Percentiles rank a stretch among this genome's conserved stretches.
Evolutionary conservation across 768 basidiomycete genomes (phyloP).

Genomic region (Podaxis mareebaensis): DNA sequence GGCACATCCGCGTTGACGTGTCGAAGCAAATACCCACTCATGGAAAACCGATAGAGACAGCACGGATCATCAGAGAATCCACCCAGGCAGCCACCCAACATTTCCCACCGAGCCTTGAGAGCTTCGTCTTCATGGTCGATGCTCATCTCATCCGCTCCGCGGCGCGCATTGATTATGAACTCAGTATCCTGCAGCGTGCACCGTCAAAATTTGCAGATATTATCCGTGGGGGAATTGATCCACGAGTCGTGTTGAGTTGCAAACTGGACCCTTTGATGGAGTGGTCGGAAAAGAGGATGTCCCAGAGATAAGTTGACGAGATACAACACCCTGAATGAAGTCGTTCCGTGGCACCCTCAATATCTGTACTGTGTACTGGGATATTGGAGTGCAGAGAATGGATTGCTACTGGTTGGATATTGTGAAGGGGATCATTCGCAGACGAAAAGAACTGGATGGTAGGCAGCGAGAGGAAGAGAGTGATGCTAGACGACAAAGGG

Average conservation of each 20-base stretch:
- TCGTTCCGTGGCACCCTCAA: neutral
- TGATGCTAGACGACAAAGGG: neutral
- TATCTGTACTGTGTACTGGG: neutral
- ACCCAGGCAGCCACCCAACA: neutral
- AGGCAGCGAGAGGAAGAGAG: neutral
- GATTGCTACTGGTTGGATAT: neutral
- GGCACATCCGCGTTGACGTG: constrained; percentile 3
- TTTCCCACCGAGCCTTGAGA: neutral
- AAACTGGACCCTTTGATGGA: neutral
- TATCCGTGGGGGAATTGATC: neutral
- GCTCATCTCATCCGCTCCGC: neutral
- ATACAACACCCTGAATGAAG: neutral
- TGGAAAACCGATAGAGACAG: neutral
- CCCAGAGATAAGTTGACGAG: neutral
- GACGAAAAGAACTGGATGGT: neutral
- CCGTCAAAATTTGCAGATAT: neutral
- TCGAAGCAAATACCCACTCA: neutral
- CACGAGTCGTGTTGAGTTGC: neutral
- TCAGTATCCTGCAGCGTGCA: neutral
- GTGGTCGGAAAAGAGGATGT: neutral
- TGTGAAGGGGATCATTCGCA: neutral
- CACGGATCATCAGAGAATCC: neutral
- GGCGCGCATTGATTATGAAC: neutral
- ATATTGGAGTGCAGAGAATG: neutral
- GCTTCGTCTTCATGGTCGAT: neutral